Percentiles rank a stretch among this genome's conserved stretches.
Evolutionary conservation across 2,329 filamentous ascomycete species (phyloP).

Genomic region (Colletotrichum spinosum): DNA sequence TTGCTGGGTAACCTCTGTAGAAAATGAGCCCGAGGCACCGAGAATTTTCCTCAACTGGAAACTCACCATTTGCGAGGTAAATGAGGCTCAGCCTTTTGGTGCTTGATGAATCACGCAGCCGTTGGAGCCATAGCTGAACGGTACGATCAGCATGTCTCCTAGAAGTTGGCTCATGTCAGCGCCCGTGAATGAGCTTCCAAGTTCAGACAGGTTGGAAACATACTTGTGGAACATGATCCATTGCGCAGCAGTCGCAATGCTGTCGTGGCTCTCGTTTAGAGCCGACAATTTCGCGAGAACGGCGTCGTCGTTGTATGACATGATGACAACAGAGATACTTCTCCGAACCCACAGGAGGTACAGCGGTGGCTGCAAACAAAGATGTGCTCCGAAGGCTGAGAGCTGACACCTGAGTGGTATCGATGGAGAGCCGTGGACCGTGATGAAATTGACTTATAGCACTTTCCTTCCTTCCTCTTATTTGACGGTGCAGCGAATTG

Average conservation of each 20-base stretch:
- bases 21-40: constrained; percentile 1
- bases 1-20: constrained; percentile 92
- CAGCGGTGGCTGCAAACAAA: constrained; percentile 10
- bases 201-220: background rate
- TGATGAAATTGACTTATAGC: constrained; percentile 13
- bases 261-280: constrained; percentile 97
- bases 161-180: constrained; percentile 12
- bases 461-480: background rate
- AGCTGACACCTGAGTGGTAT: no score
- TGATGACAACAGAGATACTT: constrained; percentile 51
- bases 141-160: constrained; percentile 94
- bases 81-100: constrained; percentile 90
- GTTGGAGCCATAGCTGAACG: constrained; percentile 90
- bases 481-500: background rate
- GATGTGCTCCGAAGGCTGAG: background rate
- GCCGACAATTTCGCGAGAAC: constrained; percentile 95
- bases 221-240: constrained; percentile 97
- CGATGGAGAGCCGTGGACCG: no score
- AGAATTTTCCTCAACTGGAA: background rate
- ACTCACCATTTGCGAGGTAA: constrained; percentile 92
- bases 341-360: constrained; percentile 6
- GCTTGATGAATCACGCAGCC: constrained; percentile 86
- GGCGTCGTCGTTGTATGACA: constrained; percentile 97
- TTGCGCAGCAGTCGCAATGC: constrained; percentile 94
- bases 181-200: constrained; percentile 16